phyloP scores from a whole-genome alignment of 495 filamentous ascomycete genomes.

The Trichocladium uniseriatum region DNA sequence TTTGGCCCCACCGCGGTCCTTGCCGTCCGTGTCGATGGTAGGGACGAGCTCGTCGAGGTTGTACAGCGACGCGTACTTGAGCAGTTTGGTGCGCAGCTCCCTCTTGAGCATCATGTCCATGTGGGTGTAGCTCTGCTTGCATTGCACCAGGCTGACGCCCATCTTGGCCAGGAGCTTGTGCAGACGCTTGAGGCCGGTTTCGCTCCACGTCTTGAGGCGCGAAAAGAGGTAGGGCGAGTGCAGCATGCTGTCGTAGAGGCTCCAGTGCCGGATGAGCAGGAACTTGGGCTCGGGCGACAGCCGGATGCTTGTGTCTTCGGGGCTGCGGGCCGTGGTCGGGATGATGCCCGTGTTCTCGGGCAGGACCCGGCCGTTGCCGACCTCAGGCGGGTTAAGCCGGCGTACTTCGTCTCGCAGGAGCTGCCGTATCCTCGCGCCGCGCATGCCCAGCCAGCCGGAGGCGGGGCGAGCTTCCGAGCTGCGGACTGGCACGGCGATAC shows the following conservation, averaged over 20 bases:
- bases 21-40: conserved; percentile 47
- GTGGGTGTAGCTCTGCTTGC: conserved; percentile 90
- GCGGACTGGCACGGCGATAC: conserved; percentile 62
- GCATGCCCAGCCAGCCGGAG: conserved; percentile 68
- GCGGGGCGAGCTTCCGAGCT: conserved; percentile 42
- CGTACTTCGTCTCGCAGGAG: conserved; percentile 89
- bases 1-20: conserved; percentile 49
- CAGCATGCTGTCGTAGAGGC: conserved; percentile 95
- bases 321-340: conserved; percentile 75
- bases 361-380: conserved; percentile 37
- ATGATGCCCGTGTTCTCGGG: conserved; percentile 65
- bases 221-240: conserved; percentile 95
- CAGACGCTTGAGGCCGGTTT: conserved; percentile 76
- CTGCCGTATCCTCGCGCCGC: conserved; percentile 74
- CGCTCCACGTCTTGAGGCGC: conserved; percentile 87
- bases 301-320: conserved; percentile 86
- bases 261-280: conserved; percentile 91
- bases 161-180: conserved; percentile 96
- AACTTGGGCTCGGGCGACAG: conserved; percentile 92
- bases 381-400: conserved; percentile 78
- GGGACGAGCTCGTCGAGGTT: conserved; percentile 89
- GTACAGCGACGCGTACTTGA: conserved; percentile 84
- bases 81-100: conserved; percentile 70
- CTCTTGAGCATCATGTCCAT: conserved; percentile 98
- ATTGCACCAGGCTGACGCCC: conserved; percentile 89